Evolutionary conservation across 1,284 basidiomycete genomes (phyloP).

Genomic region (Ceratorhiza oryzae-sativae): DNA sequence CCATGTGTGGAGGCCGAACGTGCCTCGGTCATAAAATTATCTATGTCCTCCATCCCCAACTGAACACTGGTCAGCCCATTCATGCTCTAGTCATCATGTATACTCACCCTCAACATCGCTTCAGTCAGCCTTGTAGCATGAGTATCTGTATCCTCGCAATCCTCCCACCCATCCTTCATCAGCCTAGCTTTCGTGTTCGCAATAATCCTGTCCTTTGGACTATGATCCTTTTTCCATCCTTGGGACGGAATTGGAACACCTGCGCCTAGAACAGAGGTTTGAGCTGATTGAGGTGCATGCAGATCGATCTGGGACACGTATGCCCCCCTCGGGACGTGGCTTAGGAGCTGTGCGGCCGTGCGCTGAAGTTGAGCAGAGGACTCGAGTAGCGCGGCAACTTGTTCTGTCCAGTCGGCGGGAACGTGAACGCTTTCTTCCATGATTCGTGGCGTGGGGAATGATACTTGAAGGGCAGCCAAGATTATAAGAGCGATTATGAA

Average conservation of each 20-base stretch:
- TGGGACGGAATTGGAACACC: constrained; percentile 23
- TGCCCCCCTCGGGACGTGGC: neutral
- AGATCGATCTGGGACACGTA: neutral
- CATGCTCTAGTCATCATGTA: neutral
- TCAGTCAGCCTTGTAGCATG: constrained; percentile 18
- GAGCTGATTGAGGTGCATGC: constrained; percentile 1
- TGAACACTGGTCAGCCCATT: neutral
- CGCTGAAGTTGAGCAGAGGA: constrained; percentile 10
- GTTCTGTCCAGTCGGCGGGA: constrained; percentile 4
- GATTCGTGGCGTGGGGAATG: neutral
- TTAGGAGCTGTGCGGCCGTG: neutral
- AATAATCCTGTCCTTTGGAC: constrained; percentile 1
- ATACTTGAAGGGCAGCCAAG: neutral
- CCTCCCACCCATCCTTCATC: constrained; percentile 31
- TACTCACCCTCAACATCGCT: constrained; percentile 29
- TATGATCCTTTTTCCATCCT: constrained; percentile 19
- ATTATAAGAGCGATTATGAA: neutral
- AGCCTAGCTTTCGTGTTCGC: neutral
- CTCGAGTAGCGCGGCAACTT: constrained; percentile 16
- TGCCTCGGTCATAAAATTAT: constrained; percentile 22
- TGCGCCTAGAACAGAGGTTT: neutral
- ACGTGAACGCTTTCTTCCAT: constrained; percentile 1
- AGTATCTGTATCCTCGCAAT: constrained; percentile 18
- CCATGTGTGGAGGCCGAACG: neutral
- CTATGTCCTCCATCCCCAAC: constrained; percentile 28